Evolutionary conservation across 768 basidiomycete genomes (phyloP).

Genomic region (Rhizopogon sp.): DNA sequence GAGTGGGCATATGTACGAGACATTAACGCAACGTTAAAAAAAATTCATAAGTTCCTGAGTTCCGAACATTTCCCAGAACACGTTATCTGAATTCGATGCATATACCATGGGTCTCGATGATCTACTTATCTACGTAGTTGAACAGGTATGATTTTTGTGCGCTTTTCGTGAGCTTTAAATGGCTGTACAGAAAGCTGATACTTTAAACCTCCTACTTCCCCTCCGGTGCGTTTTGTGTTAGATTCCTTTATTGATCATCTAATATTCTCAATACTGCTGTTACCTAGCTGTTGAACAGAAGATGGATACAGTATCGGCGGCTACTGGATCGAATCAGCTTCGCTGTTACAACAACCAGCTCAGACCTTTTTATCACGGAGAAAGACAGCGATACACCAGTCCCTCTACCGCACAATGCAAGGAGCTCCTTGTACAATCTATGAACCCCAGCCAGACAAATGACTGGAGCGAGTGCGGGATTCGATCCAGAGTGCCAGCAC

Average conservation of each 20-base stretch:
- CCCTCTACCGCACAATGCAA: conserved; percentile 18
- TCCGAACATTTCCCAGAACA: too few relatives aligned
- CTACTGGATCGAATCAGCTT: neutral
- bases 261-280: neutral
- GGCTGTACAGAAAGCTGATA: neutral
- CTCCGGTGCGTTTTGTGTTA: neutral
- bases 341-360: conserved; percentile 16
- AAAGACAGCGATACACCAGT: conserved; percentile 18
- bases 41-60: too few relatives aligned
- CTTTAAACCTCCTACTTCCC: too few relatives aligned
- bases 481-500: neutral
- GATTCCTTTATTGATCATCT: too few relatives aligned
- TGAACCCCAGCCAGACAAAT: conserved; percentile 5
- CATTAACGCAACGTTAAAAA: too few relatives aligned
- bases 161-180: neutral
- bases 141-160: neutral
- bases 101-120: neutral
- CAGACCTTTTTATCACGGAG: conserved; percentile 9
- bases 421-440: conserved; percentile 18
- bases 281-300: neutral
- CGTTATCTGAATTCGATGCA: too few relatives aligned
- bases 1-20: too few relatives aligned
- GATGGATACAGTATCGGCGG: neutral
- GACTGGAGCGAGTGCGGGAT: neutral
- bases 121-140: too few relatives aligned